These are phyloP conservation scores for Bidens hawaiensis DNA, from an alignment of 140 eudicot species.

Conservation along the genomic window DNA sequence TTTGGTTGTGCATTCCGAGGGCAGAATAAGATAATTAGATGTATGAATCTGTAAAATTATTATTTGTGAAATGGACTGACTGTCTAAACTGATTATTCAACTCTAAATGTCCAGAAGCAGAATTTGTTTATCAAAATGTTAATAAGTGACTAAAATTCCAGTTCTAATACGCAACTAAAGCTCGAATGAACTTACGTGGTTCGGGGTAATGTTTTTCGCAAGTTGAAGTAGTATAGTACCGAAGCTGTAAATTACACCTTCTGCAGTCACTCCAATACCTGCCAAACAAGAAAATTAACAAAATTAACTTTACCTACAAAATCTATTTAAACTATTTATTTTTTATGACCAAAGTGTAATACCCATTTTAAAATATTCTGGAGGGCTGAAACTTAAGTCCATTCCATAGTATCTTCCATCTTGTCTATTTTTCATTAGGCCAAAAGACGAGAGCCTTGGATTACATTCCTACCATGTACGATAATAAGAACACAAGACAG, in stretches of 20 bases:
- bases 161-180: not conserved
- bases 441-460: constrained; percentile 93
- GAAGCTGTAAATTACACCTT: constrained; percentile 75
- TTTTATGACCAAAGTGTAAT: not conserved
- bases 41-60: too few species aligned
- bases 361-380: constrained; percentile 78
- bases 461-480: constrained; percentile 49
- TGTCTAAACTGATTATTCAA: too few species aligned
- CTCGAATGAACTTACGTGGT: constrained; percentile 43
- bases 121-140: too few species aligned
- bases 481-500: not conserved
- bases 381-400: constrained; percentile 82
- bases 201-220: constrained; percentile 74
- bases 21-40: not conserved
- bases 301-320: not conserved
- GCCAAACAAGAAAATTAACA: constrained; percentile 19
- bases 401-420: constrained; percentile 81
- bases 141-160: too few species aligned
- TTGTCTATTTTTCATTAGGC: constrained; percentile 80
- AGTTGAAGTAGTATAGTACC: constrained; percentile 37
- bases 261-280: constrained; percentile 65
- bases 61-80: too few species aligned
- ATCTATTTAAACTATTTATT: not conserved
- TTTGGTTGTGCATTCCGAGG: not conserved
- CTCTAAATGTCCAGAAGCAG: too few species aligned